Evolutionary conservation across 768 basidiomycete genomes (phyloP), one percentile per base, ranked within the genome.

Genomic region (Boletus reticulatus): DNA sequence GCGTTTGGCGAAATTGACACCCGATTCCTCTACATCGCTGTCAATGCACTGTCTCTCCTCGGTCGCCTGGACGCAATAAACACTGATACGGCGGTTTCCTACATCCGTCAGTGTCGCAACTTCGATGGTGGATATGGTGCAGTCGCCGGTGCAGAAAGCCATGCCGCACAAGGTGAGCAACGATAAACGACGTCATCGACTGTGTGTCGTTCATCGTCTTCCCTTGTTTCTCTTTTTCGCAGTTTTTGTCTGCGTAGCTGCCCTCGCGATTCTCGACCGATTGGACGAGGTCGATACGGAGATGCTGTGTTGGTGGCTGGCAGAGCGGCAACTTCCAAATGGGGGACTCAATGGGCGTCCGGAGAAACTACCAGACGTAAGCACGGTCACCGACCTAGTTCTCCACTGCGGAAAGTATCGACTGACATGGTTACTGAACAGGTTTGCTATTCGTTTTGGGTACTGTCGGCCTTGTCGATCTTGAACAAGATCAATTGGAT

Each of bases 281-380:
- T 73, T 98, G 14, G 90, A 97, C 62, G 79, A 80, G 31, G 80
- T 96, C 4, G 93, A 98, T 64, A 67, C 76, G 3, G 81, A 90
- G n/a, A 89, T 84, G 29, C 74, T 98, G 1, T 88, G 78, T 3
- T 95, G 92, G 88, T 98, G 97, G 97, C 74, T 99, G 4, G 82
- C 90, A 7, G 97, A 98, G 67, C 79, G 97, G 8, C 97, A 99
- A 68, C 77, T 97, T 13, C 89, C 94, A 0, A 93, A 83, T 63
- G 97, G 97, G 9, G 97, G 97, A 0, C 75, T 99, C 56, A 98
- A 98, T 62, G 97, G 96, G 0, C 80, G 97, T n/a, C 97, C 97
- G 11, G 93, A 99, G 69, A 99, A 99, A 73, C 76, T 98, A 34
- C 92, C 94, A 73, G 96, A 98, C 67, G 97, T 96, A 62, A 62